phyloP scores from a whole-genome alignment of 129 eudicot species.

The Centaurea solstitialis region DNA sequence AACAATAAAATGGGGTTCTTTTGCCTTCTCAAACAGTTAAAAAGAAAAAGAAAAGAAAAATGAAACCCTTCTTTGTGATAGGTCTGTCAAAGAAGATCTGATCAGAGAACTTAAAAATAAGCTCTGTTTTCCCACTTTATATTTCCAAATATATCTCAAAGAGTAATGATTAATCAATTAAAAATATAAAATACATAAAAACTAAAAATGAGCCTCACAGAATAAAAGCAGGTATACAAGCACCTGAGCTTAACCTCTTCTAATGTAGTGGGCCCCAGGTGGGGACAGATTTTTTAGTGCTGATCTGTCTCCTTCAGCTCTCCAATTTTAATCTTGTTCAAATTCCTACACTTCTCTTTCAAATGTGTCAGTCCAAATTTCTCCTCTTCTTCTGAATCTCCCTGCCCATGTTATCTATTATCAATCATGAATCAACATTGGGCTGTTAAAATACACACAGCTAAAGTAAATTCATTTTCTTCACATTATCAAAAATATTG shows the following conservation, averaged over 20 bases:
- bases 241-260: slow-evolving; percentile 44
- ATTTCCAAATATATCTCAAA: slow-evolving; percentile 12
- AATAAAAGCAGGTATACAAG: slow-evolving; percentile 22
- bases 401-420: slow-evolving; percentile 65
- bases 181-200: not conserved
- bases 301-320: slow-evolving; percentile 42
- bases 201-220: slow-evolving; percentile 12
- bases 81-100: slow-evolving; percentile 15
- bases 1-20: not conserved
- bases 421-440: slow-evolving; percentile 44
- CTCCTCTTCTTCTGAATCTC: slow-evolving; percentile 38
- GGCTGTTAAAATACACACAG: slow-evolving; percentile 29
- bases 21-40: not conserved
- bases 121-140: slow-evolving; percentile 8
- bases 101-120: slow-evolving; percentile 4
- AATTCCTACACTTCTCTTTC: slow-evolving; percentile 44
- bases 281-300: slow-evolving; percentile 43
- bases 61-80: not conserved
- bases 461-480: slow-evolving; percentile 24
- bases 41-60: not conserved
- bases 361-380: slow-evolving; percentile 37
- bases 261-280: slow-evolving; percentile 34
- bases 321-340: slow-evolving; percentile 20
- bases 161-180: not conserved
- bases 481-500: slow-evolving; percentile 20